Percentiles rank a stretch among this genome's conserved stretches.
Evolutionary conservation across 164 flowering plant genomes (phyloP).

Genomic region (Dillenia turbinata): DNA sequence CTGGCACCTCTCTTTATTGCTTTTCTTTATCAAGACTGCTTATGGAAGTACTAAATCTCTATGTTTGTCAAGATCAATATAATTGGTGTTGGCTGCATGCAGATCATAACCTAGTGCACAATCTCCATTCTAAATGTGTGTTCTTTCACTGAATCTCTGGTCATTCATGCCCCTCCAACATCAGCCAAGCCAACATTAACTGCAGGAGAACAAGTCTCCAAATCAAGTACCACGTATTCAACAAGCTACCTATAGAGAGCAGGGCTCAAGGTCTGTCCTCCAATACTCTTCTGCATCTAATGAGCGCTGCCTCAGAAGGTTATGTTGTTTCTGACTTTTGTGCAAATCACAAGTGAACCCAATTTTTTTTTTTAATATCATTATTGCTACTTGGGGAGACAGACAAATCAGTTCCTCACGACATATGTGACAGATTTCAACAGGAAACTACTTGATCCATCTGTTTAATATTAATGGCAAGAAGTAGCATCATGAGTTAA

Average conservation of each 20-base stretch:
- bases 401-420: conserved; percentile 67
- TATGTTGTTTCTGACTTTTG: conserved; percentile 50
- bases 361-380: conserved; percentile 44
- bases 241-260: conserved; percentile 54
- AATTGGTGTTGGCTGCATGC: conserved; percentile 51
- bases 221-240: conserved; percentile 51
- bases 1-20: conserved; percentile 54
- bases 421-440: conserved; percentile 58
- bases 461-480: conserved; percentile 52
- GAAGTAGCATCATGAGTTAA: conserved; percentile 60
- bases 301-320: conserved; percentile 40
- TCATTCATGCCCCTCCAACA: conserved; percentile 55
- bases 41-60: conserved; percentile 44
- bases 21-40: conserved; percentile 53
- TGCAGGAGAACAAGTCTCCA: conserved; percentile 31
- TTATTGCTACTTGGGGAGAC: conserved; percentile 40
- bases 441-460: conserved; percentile 43
- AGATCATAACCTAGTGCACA: conserved; percentile 65
- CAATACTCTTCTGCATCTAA: conserved; percentile 62
- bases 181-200: conserved; percentile 47
- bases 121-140: conserved; percentile 60
- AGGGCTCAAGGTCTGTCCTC: conserved; percentile 45
- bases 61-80: conserved; percentile 46
- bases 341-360: conserved; percentile 65
- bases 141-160: conserved; percentile 31